These are phyloP conservation scores for Melaleuca quinquenervia DNA, from an alignment of 345 rosid genomes.

Conservation along the genomic window DNA sequence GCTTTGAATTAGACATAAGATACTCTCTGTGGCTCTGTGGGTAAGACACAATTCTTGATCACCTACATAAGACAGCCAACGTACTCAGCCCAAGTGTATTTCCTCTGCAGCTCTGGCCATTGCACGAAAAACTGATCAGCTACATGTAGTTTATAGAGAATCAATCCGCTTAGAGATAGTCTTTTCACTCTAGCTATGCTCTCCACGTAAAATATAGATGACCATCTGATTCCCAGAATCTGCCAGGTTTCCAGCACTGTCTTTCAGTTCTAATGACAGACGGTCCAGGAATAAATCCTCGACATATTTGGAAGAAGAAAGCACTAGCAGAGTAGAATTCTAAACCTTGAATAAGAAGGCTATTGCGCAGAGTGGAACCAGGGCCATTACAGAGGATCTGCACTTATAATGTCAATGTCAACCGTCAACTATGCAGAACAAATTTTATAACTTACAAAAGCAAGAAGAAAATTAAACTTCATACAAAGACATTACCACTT, in stretches of 20 bases:
- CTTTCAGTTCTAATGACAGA: neutral
- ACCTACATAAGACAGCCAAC: constrained; percentile 85
- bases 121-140: constrained; percentile 91
- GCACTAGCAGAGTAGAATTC: neutral
- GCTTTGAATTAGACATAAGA: neutral
- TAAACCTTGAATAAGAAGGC: constrained; percentile 77
- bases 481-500: constrained; percentile 58
- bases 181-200: constrained; percentile 87
- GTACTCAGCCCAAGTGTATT: constrained; percentile 59
- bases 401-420: neutral
- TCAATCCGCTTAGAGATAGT: constrained; percentile 83
- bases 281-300: neutral
- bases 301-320: neutral
- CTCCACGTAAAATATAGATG: constrained; percentile 75
- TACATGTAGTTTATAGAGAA: constrained; percentile 62
- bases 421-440: neutral
- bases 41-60: neutral
- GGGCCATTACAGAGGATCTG: constrained; percentile 97
- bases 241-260: neutral
- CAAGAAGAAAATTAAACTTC: neutral
- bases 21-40: neutral
- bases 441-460: neutral
- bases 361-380: constrained; percentile 59
- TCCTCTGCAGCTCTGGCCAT: constrained; percentile 72
- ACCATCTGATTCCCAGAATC: constrained; percentile 81